A percentile compares a stretch with the other conserved stretches of the same genome.
Conservation (phyloP, 2,329 filamentous ascomycete species). For the Fusarium palustre region DNA sequence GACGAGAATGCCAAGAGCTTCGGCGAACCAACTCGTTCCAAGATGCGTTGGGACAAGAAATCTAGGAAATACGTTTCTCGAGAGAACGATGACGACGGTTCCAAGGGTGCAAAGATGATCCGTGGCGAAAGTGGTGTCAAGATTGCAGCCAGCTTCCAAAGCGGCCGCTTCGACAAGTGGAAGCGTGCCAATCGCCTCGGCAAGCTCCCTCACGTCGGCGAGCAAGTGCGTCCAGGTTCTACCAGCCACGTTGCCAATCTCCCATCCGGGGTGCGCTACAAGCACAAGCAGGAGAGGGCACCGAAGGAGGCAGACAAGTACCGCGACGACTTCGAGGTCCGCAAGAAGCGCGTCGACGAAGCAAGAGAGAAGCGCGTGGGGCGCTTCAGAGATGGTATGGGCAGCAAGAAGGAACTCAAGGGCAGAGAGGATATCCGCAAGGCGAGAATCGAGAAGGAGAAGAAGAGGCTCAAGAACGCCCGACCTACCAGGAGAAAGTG, state of each 20-base stretch:
- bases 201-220: constrained; percentile 83
- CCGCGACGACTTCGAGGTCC: constrained; percentile 88
- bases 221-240: constrained; percentile 70
- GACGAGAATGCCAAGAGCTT: constrained; percentile 87
- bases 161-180: constrained; percentile 94
- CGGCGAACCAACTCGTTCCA: constrained; percentile 77
- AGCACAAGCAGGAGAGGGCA: constrained; percentile 87
- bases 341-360: constrained; percentile 89
- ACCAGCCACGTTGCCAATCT: constrained; percentile 37
- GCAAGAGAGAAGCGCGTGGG: constrained; percentile 87
- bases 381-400: constrained; percentile 76
- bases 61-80: constrained; percentile 93
- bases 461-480: constrained; percentile 87
- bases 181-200: constrained; percentile 85
- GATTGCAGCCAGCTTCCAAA: constrained; percentile 93
- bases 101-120: constrained; percentile 76
- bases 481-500: constrained; percentile 74
- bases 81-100: constrained; percentile 95
- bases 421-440: constrained; percentile 87
- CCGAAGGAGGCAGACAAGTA: constrained; percentile 95
- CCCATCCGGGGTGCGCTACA: constrained; percentile 68
- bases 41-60: constrained; percentile 97
- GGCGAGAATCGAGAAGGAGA: constrained; percentile 80
- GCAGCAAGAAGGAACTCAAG: constrained; percentile 82
- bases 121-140: constrained; percentile 93